Conservation (phyloP, 176 grass and related monocot genomes). For the Eragrostis nindensis region DNA sequence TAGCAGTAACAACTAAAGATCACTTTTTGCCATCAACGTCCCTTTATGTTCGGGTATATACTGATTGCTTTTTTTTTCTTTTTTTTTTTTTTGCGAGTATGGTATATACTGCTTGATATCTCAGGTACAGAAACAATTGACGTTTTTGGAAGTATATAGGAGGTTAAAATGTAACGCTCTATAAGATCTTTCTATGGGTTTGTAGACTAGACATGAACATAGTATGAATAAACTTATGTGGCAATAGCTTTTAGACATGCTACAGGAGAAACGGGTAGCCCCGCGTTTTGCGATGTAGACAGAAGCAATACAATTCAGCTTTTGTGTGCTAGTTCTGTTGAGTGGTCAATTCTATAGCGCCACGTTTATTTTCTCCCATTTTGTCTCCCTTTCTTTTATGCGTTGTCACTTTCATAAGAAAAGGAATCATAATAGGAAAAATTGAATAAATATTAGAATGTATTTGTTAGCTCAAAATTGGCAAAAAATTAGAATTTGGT, state of each 20-base stretch:
- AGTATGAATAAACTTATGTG: background rate
- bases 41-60: too few relatives aligned
- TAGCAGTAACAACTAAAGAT: background rate
- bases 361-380: constrained; percentile 12
- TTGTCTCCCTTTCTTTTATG: background rate
- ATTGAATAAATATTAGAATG: background rate
- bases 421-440: background rate
- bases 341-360: constrained; percentile 10
- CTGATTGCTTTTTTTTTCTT: too few relatives aligned
- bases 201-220: background rate
- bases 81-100: too few relatives aligned
- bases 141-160: background rate
- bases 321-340: constrained; percentile 19
- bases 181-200: background rate
- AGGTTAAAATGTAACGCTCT: background rate
- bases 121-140: background rate
- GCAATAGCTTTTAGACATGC: background rate
- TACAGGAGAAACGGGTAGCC: background rate
- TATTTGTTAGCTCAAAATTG: background rate
- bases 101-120: background rate
- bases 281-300: background rate
- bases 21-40: background rate
- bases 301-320: background rate
- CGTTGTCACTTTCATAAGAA: constrained; percentile 8
- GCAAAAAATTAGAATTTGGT: background rate